phyloP scores from a whole-genome alignment of 2,329 filamentous ascomycete species.

The Botrytis aclada region DNA sequence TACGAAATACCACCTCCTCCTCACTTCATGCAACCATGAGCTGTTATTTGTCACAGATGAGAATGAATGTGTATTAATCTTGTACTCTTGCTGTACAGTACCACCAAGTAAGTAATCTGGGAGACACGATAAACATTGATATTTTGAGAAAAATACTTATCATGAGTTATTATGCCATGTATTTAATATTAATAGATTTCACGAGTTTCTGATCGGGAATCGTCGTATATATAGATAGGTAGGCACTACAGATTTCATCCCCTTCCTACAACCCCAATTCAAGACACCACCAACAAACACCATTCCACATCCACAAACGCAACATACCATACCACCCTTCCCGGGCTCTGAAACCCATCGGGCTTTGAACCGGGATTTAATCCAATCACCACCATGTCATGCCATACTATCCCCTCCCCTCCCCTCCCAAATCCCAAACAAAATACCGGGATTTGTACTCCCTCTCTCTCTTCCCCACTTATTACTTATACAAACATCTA shows the following conservation, averaged over 20 bases:
- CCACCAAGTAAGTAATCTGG: not conserved
- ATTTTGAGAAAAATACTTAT: not conserved
- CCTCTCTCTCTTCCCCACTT: not conserved
- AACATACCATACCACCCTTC: not conserved
- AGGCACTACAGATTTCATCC: not conserved
- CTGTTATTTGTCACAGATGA: not conserved
- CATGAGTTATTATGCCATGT: rapidly evolving
- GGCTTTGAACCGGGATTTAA: not conserved
- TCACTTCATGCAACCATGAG: constrained; percentile 6
- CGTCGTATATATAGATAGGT: not conserved
- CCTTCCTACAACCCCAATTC: too few relatives aligned
- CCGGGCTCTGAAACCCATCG: not conserved
- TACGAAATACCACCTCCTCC: not conserved
- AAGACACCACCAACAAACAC: not conserved
- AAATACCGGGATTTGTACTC: not conserved
- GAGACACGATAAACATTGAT: not conserved
- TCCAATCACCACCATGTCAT: not conserved
- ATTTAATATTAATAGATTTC: not conserved
- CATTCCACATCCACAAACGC: not conserved
- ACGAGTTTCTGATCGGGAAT: too few relatives aligned
- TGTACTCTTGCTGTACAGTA: not conserved
- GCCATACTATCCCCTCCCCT: not conserved
- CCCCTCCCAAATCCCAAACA: not conserved
- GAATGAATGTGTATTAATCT: not conserved
- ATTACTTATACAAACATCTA: too few relatives aligned